These are phyloP conservation scores for Hypoxylon fuscum DNA, from an alignment of 495 filamentous ascomycete species.

Conservation along the genomic window DNA sequence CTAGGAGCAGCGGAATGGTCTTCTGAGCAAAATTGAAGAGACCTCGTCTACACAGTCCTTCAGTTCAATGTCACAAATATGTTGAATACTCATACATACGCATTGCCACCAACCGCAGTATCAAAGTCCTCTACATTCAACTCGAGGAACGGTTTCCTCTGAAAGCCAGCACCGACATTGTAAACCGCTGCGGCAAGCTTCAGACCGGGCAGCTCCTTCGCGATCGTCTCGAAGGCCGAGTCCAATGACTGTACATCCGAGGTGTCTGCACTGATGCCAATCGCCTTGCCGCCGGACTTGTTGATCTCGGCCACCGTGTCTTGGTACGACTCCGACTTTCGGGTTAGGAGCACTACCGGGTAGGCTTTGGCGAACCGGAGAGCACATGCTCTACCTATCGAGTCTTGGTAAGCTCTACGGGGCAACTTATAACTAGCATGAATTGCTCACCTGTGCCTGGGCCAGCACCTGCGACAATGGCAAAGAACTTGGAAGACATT, in stretches of 20 bases:
- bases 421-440: not conserved
- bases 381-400: constrained; percentile 61
- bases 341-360: constrained; percentile 78
- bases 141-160: constrained; percentile 84
- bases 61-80: not conserved
- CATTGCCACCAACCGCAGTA: constrained; percentile 63
- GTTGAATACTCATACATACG: constrained; percentile 57
- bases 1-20: constrained; percentile 75
- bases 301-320: constrained; percentile 79
- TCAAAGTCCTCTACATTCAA: constrained; percentile 71
- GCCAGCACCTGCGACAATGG: constrained; percentile 76
- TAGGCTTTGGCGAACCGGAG: constrained; percentile 75
- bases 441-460: constrained; percentile 67
- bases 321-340: constrained; percentile 72
- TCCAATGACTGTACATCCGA: constrained; percentile 68
- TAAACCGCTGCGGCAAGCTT: constrained; percentile 81
- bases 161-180: constrained; percentile 77
- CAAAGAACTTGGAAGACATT: constrained; percentile 58
- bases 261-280: constrained; percentile 80
- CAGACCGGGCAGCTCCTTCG: constrained; percentile 60
- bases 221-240: constrained; percentile 73
- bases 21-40: constrained; percentile 82
- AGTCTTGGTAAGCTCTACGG: not conserved
- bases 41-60: constrained; percentile 61
- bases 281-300: constrained; percentile 70